Conservation (phyloP, 2,329 filamentous ascomycete species). For the Neofusicoccum sp. region DNA sequence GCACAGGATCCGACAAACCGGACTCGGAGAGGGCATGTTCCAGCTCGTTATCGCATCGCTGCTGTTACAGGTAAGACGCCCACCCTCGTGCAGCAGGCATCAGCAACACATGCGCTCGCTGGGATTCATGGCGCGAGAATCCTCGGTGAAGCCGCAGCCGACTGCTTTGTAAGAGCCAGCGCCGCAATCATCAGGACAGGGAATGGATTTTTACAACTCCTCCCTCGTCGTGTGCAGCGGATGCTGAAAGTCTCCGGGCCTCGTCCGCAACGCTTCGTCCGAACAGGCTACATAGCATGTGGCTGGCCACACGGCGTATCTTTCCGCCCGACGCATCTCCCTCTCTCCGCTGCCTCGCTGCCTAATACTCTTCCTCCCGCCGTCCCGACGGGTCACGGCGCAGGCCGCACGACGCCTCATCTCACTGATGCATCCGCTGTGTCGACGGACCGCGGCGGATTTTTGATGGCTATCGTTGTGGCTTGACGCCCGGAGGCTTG, state of each 20-base stretch:
- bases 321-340: background rate
- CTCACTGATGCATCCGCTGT: conserved; percentile 2
- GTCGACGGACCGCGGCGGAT: background rate
- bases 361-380: background rate
- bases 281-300: background rate
- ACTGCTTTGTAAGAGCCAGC: too few relatives aligned
- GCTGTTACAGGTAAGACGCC: too few relatives aligned
- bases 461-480: background rate
- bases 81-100: too few relatives aligned
- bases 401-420: background rate
- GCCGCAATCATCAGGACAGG: too few relatives aligned
- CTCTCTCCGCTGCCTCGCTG: background rate
- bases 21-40: too few relatives aligned
- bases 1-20: too few relatives aligned
- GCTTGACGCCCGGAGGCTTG: background rate
- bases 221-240: too few relatives aligned
- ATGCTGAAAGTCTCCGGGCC: background rate
- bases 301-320: background rate
- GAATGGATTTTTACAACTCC: too few relatives aligned
- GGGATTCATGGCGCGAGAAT: too few relatives aligned
- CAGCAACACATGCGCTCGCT: too few relatives aligned
- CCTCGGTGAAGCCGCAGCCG: too few relatives aligned
- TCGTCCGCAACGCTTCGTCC: conserved; percentile 15
- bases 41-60: too few relatives aligned
- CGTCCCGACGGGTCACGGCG: background rate